Conservation (phyloP, 1,284 basidiomycete species). For the Inonotus obliquus region DNA sequence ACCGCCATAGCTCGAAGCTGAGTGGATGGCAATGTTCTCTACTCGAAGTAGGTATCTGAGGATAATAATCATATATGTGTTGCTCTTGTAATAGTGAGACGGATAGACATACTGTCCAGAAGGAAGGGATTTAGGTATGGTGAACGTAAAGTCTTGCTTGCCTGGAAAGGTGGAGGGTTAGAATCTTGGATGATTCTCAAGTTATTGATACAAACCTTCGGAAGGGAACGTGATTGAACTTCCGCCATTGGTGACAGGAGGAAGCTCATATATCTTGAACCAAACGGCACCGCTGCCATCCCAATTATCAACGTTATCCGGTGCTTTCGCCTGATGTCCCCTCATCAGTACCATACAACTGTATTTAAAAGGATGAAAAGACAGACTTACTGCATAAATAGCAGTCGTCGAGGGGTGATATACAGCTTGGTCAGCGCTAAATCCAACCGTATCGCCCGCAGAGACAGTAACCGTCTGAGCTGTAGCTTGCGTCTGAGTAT, state of each 20-base stretch:
- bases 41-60: slow-evolving; percentile 29
- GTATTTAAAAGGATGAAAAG: background rate
- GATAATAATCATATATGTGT: background rate
- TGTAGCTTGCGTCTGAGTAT: slow-evolving; percentile 29
- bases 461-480: slow-evolving; percentile 33
- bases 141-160: slow-evolving; percentile 25
- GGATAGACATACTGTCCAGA: slow-evolving; percentile 25
- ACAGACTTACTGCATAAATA: slow-evolving; percentile 31
- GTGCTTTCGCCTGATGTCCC: slow-evolving; percentile 28
- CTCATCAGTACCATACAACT: background rate
- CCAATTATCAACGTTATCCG: slow-evolving; percentile 30
- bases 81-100: background rate
- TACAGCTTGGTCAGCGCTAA: slow-evolving; percentile 31
- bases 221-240: slow-evolving; percentile 21
- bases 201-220: slow-evolving; percentile 15
- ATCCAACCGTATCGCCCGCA: slow-evolving; percentile 33
- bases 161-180: slow-evolving; percentile 13
- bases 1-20: slow-evolving; percentile 17
- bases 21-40: slow-evolving; percentile 29
- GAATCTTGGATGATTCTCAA: background rate
- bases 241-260: slow-evolving; percentile 23
- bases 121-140: slow-evolving; percentile 26
- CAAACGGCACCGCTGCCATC: slow-evolving; percentile 36
- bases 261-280: slow-evolving; percentile 33
- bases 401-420: slow-evolving; percentile 39